phyloP scores from a whole-genome alignment of 129 eudicot species.

The Centella asiatica region DNA sequence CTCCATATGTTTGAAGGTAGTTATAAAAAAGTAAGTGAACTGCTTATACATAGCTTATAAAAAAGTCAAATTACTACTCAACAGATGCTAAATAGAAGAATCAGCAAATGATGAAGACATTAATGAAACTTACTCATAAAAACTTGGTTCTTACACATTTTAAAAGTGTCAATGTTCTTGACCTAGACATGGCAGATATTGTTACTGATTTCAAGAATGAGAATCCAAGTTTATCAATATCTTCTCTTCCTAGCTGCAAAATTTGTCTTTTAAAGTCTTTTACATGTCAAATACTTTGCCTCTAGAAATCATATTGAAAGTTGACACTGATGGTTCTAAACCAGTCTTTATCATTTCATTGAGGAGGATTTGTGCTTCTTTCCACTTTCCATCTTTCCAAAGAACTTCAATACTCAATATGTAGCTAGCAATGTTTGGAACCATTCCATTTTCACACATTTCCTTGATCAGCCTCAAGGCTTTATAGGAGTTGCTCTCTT shows the following conservation, averaged over 20 bases:
- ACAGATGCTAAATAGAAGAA: not conserved
- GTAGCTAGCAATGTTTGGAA: conserved; percentile 41
- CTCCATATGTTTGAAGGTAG: too few species aligned
- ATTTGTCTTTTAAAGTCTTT: not conserved
- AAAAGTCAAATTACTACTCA: not conserved
- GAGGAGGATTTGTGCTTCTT: conserved; percentile 31
- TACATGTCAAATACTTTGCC: not conserved
- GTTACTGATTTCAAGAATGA: not conserved
- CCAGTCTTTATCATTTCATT: conserved; percentile 34
- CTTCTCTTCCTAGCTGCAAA: not conserved
- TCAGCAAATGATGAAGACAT: not conserved
- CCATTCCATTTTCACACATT: conserved; percentile 38
- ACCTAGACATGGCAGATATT: not conserved
- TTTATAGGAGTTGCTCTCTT: conserved; percentile 43
- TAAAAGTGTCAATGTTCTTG: not conserved
- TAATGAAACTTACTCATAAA: conserved; percentile 3
- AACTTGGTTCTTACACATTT: not conserved
- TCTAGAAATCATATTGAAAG: conserved; percentile 11
- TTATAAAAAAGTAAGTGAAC: too few species aligned
- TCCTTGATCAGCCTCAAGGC: conserved; percentile 42
- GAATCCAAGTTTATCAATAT: not conserved
- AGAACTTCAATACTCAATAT: conserved; percentile 33
- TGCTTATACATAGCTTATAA: too few species aligned
- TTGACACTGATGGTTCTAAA: conserved; percentile 24
- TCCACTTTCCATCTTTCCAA: conserved; percentile 37